Percentiles rank a stretch among this genome's conserved stretches.
These are phyloP conservation scores for Leccinum subspadiceum DNA, from an alignment of 1,284 basidiomycete genomes.

Conservation along the genomic window DNA sequence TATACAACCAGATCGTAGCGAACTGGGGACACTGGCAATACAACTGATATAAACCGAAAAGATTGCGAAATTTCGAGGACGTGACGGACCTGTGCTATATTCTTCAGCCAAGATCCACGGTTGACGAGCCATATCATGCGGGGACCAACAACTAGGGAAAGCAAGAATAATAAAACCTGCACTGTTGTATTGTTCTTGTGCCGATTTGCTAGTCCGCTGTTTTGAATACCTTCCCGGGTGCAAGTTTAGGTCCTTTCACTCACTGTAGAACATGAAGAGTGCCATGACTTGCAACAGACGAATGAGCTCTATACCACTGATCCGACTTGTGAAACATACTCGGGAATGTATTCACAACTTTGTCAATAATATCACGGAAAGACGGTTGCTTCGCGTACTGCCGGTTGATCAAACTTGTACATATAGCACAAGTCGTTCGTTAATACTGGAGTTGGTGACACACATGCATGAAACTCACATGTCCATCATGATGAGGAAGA, in stretches of 20 bases:
- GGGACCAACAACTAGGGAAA: conserved; percentile 56
- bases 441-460: neutral
- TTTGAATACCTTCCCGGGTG: conserved; percentile 4
- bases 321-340: conserved; percentile 46
- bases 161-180: conserved; percentile 56
- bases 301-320: conserved; percentile 5
- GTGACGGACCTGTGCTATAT: conserved; percentile 65
- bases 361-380: conserved; percentile 46
- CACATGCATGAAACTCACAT: conserved; percentile 50
- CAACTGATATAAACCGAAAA: conserved; percentile 7
- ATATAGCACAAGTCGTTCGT: conserved; percentile 6
- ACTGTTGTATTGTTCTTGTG: conserved; percentile 53
- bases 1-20: conserved; percentile 73
- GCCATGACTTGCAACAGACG: conserved; percentile 51
- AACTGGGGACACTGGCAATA: conserved; percentile 64
- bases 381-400: conserved; percentile 66
- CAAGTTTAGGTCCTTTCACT: conserved; percentile 25
- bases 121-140: conserved; percentile 73
- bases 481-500: conserved; percentile 72
- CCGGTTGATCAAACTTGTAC: conserved; percentile 62
- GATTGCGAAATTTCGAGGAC: neutral
- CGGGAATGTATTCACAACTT: conserved; percentile 62
- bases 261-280: conserved; percentile 77
- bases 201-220: conserved; percentile 49
- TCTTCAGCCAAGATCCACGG: conserved; percentile 58